phyloP scores from a whole-genome alignment of 140 eudicot species.

The Stevia rebaudiana region DNA sequence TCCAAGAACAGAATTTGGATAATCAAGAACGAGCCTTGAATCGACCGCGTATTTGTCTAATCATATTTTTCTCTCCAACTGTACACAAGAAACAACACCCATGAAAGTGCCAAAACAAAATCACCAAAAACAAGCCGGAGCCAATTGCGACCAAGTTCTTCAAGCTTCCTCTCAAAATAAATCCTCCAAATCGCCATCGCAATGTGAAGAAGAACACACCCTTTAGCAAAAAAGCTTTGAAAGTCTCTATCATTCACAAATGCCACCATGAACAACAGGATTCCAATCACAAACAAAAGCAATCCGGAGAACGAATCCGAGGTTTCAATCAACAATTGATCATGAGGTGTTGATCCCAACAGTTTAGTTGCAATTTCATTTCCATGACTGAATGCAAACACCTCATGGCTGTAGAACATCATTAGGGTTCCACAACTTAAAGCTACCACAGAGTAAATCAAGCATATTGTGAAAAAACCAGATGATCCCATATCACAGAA shows the following conservation, averaged over 20 bases:
- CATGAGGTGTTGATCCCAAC: conserved; percentile 86
- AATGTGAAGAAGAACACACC: conserved; percentile 87
- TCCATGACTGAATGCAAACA: conserved; percentile 77
- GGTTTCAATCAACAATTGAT: conserved; percentile 67
- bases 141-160: conserved; percentile 72
- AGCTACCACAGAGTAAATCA: conserved; percentile 75
- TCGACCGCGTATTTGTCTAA: conserved; percentile 22
- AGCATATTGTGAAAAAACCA: conserved; percentile 68
- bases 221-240: conserved; percentile 81
- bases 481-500: conserved; percentile 56
- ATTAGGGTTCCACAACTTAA: conserved; percentile 61
- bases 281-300: conserved; percentile 78
- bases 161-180: conserved; percentile 75
- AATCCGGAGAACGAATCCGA: conserved; percentile 95
- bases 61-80: conserved; percentile 96
- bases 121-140: conserved; percentile 81
- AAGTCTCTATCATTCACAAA: conserved; percentile 84
- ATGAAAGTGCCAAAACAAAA: conserved; percentile 63
- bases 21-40: conserved; percentile 2
- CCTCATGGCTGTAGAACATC: conserved; percentile 46
- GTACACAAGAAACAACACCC: conserved; percentile 87
- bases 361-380: conserved; percentile 46
- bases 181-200: conserved; percentile 88
- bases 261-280: conserved; percentile 86
- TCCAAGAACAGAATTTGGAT: neutral